Conservation (phyloP, 163 green algal genomes). For the Coccomyxa subellipsoidea region DNA sequence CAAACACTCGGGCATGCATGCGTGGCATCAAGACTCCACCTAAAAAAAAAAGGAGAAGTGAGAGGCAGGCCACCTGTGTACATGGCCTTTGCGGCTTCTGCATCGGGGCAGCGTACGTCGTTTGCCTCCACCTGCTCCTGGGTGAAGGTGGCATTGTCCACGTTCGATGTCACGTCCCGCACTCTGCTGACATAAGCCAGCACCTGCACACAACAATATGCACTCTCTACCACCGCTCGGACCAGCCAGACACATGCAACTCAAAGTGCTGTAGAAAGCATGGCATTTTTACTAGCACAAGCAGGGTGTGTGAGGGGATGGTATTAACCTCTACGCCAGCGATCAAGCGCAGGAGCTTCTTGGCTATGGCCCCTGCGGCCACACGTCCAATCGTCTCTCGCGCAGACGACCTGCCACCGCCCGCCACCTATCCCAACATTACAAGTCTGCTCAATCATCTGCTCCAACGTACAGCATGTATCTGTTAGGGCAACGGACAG, state of each 20-base stretch:
- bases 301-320: neutral
- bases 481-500: neutral
- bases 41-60: neutral
- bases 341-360: slow-evolving; percentile 87
- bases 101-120: slow-evolving; percentile 95
- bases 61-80: slow-evolving; percentile 61
- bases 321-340: slow-evolving; percentile 39
- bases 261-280: neutral
- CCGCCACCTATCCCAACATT: slow-evolving; percentile 54
- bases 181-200: slow-evolving; percentile 92
- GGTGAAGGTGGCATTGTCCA: slow-evolving; percentile 82
- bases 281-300: too few relatives aligned
- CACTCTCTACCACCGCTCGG: neutral
- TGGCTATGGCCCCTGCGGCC: slow-evolving; percentile 95
- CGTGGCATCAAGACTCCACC: neutral
- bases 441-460: neutral
- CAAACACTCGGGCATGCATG: neutral
- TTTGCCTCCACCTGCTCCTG: slow-evolving; percentile 93
- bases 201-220: slow-evolving; percentile 53
- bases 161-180: slow-evolving; percentile 71
- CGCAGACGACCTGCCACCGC: slow-evolving; percentile 89
- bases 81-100: slow-evolving; percentile 83
- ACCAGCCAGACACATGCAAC: neutral
- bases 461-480: neutral
- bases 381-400: slow-evolving; percentile 97